phyloP scores from a whole-genome alignment of 2,329 filamentous ascomycete genomes.

The Fulvia fulva region DNA sequence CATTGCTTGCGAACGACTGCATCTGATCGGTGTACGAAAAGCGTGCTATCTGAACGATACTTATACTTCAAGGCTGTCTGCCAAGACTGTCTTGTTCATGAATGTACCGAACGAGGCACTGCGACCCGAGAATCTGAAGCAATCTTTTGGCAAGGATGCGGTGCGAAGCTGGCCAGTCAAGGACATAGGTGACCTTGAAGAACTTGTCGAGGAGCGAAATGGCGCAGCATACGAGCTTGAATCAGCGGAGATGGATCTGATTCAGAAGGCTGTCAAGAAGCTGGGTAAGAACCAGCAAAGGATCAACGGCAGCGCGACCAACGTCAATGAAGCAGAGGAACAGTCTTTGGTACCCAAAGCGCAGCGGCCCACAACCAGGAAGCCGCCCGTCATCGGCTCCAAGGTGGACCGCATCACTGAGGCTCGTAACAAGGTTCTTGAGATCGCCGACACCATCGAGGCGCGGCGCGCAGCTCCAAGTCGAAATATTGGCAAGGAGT shows the following conservation, averaged over 20 bases:
- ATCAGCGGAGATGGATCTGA: conserved; percentile 42
- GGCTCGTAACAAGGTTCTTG: conserved; percentile 69
- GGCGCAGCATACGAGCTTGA: conserved; percentile 43
- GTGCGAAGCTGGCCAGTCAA: conserved; percentile 43
- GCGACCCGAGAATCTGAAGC: conserved; percentile 27
- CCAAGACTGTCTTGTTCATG: conserved; percentile 47
- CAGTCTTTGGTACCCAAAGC: conserved; percentile 34
- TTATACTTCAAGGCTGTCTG: conserved; percentile 43
- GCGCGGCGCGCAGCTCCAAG: conserved; percentile 53
- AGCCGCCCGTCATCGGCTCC: conserved; percentile 66
- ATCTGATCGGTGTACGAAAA: conserved; percentile 47
- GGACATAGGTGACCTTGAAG: conserved; percentile 43
- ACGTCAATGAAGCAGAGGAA: conserved; percentile 16
- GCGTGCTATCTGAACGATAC: conserved; percentile 45
- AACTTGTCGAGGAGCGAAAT: conserved; percentile 44
- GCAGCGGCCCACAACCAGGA: conserved; percentile 60
- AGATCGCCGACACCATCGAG: conserved; percentile 66
- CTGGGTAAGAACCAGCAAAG: conserved; percentile 22
- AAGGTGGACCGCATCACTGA: conserved; percentile 93
- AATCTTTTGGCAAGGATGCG: conserved; percentile 38
- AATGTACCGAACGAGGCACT: conserved; percentile 39
- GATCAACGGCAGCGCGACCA: conserved; percentile 3
- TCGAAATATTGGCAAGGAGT: conserved; percentile 58
- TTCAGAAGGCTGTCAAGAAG: conserved; percentile 30
- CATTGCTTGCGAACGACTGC: conserved; percentile 45